Evolutionary conservation across 2,329 filamentous ascomycete species (phyloP), one percentile per base, ranked within the genome.

Genomic region (Aspergillus ochraceoroseus): DNA sequence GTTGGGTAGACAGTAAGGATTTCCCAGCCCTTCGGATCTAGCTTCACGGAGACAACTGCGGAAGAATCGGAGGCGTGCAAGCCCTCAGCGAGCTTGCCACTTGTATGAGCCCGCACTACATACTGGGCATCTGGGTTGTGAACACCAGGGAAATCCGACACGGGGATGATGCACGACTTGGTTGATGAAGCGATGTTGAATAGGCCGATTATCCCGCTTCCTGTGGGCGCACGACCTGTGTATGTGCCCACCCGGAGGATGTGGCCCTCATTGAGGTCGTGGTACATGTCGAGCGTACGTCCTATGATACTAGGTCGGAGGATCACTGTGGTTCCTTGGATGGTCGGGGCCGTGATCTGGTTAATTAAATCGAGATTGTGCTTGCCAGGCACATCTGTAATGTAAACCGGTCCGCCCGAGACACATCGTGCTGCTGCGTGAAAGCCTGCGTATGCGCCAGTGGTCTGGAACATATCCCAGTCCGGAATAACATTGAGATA

Each of bases 391-490:
- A 80, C 76, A 63, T 98, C 92, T 0, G 90, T 96, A 60, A 98
- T 89, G 55, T 94, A 95, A 27, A 98, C 83, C 0, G 90, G 92
- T 0, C 92, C 92, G 6, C 92, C 92, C 32, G 83, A 89, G 7
- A 98, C 73, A 61, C 87, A 94, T 32, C 92, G 77, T 2, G 88
- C 89, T 1, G 92, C 90, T 3, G 87, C 92, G 54, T 98, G 92
- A 59, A 92, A 94, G 0, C 76, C 77, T 0, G 84, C 85, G 61
- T 86, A 94, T 1, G 73, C 67, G 50, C 83, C 79, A 13, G 68
- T 71, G 1, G 80, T 83, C 54, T 84, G 80, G 56, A 84, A 84
- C 80, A 84, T 84, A 55, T 84, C 80, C 80, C 80, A 84, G 62
- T 95, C 89, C 0, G 92, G 90, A 1, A 96, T 67, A 1, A 87